A percentile compares a stretch with the other conserved stretches of the same genome.
Evolutionary conservation across 2,329 filamentous ascomycete species (phyloP).

Genomic region (Knufia fluminis): DNA sequence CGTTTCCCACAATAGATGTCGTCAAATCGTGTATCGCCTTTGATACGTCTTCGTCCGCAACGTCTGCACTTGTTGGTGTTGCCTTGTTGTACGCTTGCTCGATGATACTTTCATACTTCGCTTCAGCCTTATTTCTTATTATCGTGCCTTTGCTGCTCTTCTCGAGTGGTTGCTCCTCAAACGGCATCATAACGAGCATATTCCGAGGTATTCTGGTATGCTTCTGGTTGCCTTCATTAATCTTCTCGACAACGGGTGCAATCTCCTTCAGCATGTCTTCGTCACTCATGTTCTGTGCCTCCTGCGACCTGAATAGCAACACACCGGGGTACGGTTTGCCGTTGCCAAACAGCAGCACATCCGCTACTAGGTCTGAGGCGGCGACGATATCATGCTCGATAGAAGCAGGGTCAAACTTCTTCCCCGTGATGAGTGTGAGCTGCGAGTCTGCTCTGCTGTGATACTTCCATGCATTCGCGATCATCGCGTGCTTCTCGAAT

Average conservation of each 20-base stretch:
- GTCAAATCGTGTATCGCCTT: slow-evolving; percentile 9
- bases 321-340: slow-evolving; percentile 47
- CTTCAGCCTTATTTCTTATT: slow-evolving; percentile 44
- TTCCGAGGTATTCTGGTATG: slow-evolving; percentile 43
- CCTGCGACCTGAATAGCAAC: slow-evolving; percentile 42
- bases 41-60: slow-evolving; percentile 5
- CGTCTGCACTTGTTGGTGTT: slow-evolving; percentile 11
- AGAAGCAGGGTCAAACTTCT: slow-evolving; percentile 58
- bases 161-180: slow-evolving; percentile 31
- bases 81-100: slow-evolving; percentile 30
- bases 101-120: slow-evolving; percentile 33
- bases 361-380: slow-evolving; percentile 38
- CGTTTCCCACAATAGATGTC: background rate
- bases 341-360: slow-evolving; percentile 55
- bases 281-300: slow-evolving; percentile 24
- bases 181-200: slow-evolving; percentile 43
- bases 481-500: slow-evolving; percentile 46
- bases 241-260: slow-evolving; percentile 36
- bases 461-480: slow-evolving; percentile 52
- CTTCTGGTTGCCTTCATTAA: slow-evolving; percentile 42
- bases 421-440: slow-evolving; percentile 54
- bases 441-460: slow-evolving; percentile 53
- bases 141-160: slow-evolving; percentile 58
- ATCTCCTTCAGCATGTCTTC: slow-evolving; percentile 34
- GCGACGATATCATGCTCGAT: slow-evolving; percentile 47